Evolutionary conservation across 1,284 basidiomycete species (phyloP), one percentile per base, ranked within the genome.

Genomic region (Cryptococcus sp.): DNA sequence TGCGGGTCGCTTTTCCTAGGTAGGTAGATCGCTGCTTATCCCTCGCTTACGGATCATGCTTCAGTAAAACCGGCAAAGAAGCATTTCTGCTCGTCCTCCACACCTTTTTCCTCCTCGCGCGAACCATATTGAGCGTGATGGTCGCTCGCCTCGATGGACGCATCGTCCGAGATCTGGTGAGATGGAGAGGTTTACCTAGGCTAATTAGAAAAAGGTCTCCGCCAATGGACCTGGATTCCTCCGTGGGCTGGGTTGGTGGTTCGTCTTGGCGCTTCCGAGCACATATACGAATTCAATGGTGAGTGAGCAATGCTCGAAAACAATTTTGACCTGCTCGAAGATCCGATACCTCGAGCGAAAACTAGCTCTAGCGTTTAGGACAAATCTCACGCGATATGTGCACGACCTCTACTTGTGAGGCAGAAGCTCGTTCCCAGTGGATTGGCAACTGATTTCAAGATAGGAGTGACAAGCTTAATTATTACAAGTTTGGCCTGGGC

Each of bases 261-360:
- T 95, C 72, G 80, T 87, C 6, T 83, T 99, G 7, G 91, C 93
- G 0, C 83, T 98, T 25, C 94, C 95, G 0, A 93, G 90, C 70
- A 94, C 92, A 19, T 95, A 94, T 74, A 98, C 94, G 0, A 98
- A 99, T 74, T 88, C 91, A 1, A 94, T 98, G 91, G 89, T 89
- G 49, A 38, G 81, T 61, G 2, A 23, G 47, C 15, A 40, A 44
- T 22, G 27, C 17, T 40, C 16, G 20, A 40, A 20, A 16, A n/a
- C 13, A 22, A 3, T 17, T n/a, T 47, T n/a, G 23, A 22, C 17
- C 47, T 45, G 40, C 54, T 44, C 8, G 11, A 61, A 91, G 91
- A 90, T 96, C 60, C 88, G 89, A 20, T 91, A 91, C 75, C 82
- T 98, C 0, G 93, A 98, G 79, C 86, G 88, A n/a, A 91, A 91